A percentile compares a stretch with the other conserved stretches of the same genome.
Evolutionary conservation across 768 basidiomycete species (phyloP).

Genomic region (Amanita rubescens): DNA sequence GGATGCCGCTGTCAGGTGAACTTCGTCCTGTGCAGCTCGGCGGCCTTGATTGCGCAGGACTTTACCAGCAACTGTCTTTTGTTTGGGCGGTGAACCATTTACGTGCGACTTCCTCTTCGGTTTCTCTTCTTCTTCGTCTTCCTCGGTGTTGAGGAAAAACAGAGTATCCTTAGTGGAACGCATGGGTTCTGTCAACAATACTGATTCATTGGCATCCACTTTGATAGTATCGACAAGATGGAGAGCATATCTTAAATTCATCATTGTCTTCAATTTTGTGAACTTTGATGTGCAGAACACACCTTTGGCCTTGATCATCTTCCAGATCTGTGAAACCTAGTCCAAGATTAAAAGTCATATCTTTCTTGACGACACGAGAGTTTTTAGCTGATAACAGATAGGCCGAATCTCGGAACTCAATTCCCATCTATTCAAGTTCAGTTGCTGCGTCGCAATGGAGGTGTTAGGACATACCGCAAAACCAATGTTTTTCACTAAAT

Average conservation of each 20-base stretch:
- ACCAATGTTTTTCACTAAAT: conserved; percentile 85
- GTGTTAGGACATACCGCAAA: conserved; percentile 57
- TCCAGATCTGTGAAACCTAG: conserved; percentile 81
- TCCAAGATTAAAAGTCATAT: conserved; percentile 82
- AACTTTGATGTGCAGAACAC: conserved; percentile 14
- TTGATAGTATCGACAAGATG: conserved; percentile 86
- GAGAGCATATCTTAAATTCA: conserved; percentile 63
- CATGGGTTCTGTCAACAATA: conserved; percentile 75
- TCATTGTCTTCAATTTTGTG: conserved; percentile 2
- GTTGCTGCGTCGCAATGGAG: neutral
- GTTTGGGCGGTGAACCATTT: conserved; percentile 67
- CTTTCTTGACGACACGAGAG: conserved; percentile 53
- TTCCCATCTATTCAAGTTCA: conserved; percentile 60
- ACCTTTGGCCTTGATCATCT: conserved; percentile 77
- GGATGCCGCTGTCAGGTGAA: conserved; percentile 67
- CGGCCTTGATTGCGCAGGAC: conserved; percentile 88
- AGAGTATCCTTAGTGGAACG: conserved; percentile 83
- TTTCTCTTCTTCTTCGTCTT: conserved; percentile 52
- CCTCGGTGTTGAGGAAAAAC: conserved; percentile 69
- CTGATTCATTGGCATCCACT: conserved; percentile 56
- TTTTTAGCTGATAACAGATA: conserved; percentile 85
- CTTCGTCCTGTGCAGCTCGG: conserved; percentile 79
- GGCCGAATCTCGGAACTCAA: conserved; percentile 88
- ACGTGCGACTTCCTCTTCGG: conserved; percentile 47
- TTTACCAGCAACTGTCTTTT: conserved; percentile 74